Percentiles rank a stretch among this genome's conserved stretches.
Evolutionary conservation across 192 early-diverging fungal species (phyloP).

Genomic region (Funneliformis geosporum): DNA sequence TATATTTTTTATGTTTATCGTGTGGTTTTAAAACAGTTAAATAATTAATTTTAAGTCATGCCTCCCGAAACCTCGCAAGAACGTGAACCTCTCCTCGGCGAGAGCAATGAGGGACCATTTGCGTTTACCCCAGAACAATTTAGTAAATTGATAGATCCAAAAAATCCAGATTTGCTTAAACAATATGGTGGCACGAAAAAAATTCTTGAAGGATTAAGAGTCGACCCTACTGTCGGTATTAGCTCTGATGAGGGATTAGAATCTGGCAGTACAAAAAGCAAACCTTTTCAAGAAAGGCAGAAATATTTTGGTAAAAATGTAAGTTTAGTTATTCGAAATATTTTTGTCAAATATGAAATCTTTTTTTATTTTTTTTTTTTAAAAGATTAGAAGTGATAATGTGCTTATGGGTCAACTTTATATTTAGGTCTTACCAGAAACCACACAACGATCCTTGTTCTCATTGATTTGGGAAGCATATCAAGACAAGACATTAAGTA

Average conservation of each 20-base stretch:
- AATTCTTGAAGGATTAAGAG: slow-evolving; percentile 61
- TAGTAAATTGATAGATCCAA: slow-evolving; percentile 64
- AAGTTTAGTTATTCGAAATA: not conserved
- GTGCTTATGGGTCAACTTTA: not conserved
- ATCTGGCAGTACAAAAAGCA: slow-evolving; percentile 33
- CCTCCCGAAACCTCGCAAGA: not conserved
- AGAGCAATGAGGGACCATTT: slow-evolving; percentile 32
- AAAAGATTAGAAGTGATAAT: not conserved
- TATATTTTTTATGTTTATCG: not conserved
- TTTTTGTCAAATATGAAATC: no score
- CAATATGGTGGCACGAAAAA: slow-evolving; percentile 60
- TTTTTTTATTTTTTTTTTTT: no score
- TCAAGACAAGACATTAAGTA: slow-evolving; percentile 70
- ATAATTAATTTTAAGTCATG: slow-evolving; percentile 3
- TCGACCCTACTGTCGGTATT: slow-evolving; percentile 64
- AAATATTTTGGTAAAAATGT: slow-evolving; percentile 50
- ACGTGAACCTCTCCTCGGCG: not conserved
- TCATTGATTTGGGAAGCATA: slow-evolving; percentile 60
- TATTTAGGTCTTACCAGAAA: slow-evolving; percentile 54
- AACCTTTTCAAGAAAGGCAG: slow-evolving; percentile 46
- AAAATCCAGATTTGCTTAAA: slow-evolving; percentile 57
- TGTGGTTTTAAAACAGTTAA: not conserved
- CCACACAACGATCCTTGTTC: slow-evolving; percentile 54
- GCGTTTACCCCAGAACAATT: slow-evolving; percentile 54
- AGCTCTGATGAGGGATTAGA: slow-evolving; percentile 47